phyloP scores from a whole-genome alignment of 345 rosid species.

The Ceriops tagal region DNA sequence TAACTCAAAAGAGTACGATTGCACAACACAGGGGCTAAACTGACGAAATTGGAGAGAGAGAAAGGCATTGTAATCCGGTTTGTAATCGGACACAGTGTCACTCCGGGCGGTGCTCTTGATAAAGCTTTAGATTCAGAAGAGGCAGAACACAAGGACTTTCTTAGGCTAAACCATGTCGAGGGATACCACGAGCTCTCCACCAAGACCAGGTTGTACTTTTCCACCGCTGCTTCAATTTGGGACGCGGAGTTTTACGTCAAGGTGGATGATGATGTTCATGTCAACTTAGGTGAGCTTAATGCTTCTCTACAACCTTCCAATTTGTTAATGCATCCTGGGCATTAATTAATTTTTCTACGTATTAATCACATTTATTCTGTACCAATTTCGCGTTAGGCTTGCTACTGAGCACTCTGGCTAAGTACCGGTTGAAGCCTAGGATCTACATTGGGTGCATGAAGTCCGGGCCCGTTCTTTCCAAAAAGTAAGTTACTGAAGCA shows the following conservation, averaged over 20 bases:
- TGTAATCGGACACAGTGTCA: conserved; percentile 87
- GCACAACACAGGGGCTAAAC: no score
- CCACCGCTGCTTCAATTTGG: conserved; percentile 74
- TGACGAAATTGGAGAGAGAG: conserved; percentile 58
- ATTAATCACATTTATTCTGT: background rate
- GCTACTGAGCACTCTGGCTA: conserved; percentile 51
- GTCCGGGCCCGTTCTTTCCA: conserved; percentile 83
- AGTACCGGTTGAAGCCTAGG: conserved; percentile 57
- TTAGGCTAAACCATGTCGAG: conserved; percentile 77
- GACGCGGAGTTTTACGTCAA: conserved; percentile 83
- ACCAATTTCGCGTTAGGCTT: conserved; percentile 30
- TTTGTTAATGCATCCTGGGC: background rate
- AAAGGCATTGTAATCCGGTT: conserved; percentile 87
- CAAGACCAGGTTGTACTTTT: conserved; percentile 73
- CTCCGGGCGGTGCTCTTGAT: conserved; percentile 73
- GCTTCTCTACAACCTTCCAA: background rate
- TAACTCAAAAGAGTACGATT: no score
- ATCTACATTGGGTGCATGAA: conserved; percentile 98
- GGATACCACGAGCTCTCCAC: conserved; percentile 83
- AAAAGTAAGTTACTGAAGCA: conserved; percentile 40
- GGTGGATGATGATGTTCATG: conserved; percentile 88
- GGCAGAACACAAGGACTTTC: conserved; percentile 59
- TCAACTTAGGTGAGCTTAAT: conserved; percentile 49
- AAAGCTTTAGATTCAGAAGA: conserved; percentile 69
- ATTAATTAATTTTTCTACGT: background rate